Percentiles rank a stretch among this genome's conserved stretches.
phyloP scores from a whole-genome alignment of 1,284 basidiomycete species.

The Mycosarcoma mackinlayi region DNA sequence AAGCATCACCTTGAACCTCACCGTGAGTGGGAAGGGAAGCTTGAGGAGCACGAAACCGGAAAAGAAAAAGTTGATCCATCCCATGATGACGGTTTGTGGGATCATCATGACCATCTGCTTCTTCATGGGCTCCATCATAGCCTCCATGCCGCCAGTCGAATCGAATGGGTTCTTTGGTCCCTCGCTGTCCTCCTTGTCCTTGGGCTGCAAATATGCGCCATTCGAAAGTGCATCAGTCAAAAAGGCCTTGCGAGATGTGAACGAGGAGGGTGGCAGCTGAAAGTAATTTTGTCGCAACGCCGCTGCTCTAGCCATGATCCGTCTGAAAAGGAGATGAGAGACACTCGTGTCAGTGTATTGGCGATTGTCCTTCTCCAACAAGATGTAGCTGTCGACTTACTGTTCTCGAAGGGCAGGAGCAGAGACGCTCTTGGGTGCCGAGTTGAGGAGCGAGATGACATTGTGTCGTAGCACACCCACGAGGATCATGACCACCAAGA shows the following conservation, averaged over 20 bases:
- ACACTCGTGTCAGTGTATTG: background rate
- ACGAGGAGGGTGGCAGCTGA: slow-evolving; percentile 55
- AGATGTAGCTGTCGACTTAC: slow-evolving; percentile 74
- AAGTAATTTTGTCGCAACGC: slow-evolving; percentile 59
- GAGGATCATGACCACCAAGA: slow-evolving; percentile 97
- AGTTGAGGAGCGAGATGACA: slow-evolving; percentile 86
- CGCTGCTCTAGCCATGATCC: slow-evolving; percentile 55
- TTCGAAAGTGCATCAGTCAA: slow-evolving; percentile 53
- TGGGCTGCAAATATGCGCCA: slow-evolving; percentile 60
- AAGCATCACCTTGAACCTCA: slow-evolving; percentile 98
- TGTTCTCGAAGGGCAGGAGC: slow-evolving; percentile 88
- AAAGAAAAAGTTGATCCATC: slow-evolving; percentile 99
- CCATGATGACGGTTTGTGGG: slow-evolving; percentile 91
- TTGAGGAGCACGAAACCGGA: slow-evolving; percentile 97
- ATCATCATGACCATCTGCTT: slow-evolving; percentile 85
- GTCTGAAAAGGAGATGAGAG: slow-evolving; percentile 21
- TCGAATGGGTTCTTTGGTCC: slow-evolving; percentile 75
- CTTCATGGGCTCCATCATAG: slow-evolving; percentile 99
- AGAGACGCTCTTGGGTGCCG: slow-evolving; percentile 82
- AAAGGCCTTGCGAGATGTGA: slow-evolving; percentile 53
- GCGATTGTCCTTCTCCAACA: no score
- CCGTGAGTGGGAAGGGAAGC: slow-evolving; percentile 93
- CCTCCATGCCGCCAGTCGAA: slow-evolving; percentile 92
- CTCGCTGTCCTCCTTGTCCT: slow-evolving; percentile 52
- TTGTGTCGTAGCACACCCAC: slow-evolving; percentile 95